phyloP scores from a whole-genome alignment of 495 filamentous ascomycete species.

The Cryomyces minteri region DNA sequence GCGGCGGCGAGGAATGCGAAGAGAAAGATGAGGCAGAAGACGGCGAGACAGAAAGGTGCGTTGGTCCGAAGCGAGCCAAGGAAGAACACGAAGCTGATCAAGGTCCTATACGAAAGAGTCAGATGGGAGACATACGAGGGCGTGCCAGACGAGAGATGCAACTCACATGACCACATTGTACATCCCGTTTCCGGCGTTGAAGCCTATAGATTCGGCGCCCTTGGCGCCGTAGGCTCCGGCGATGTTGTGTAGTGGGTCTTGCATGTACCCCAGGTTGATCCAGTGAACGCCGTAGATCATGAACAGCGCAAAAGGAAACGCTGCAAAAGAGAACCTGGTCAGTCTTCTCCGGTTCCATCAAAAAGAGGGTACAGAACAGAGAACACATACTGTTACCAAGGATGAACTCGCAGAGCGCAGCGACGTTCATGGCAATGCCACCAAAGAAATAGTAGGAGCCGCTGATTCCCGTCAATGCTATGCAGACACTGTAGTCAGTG shows the following conservation, averaged over 20 bases:
- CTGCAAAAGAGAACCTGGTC: not conserved
- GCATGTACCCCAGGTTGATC: slow-evolving; percentile 7
- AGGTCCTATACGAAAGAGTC: slow-evolving; percentile 1
- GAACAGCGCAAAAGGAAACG: slow-evolving; percentile 12
- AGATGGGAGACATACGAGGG: not conserved
- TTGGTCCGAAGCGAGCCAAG: slow-evolving; percentile 8
- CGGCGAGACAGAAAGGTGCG: slow-evolving; percentile 5
- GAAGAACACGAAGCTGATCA: slow-evolving; percentile 9
- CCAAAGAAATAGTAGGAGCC: slow-evolving; percentile 13
- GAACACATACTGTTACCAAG: slow-evolving; percentile 7
- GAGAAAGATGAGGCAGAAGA: slow-evolving; percentile 11
- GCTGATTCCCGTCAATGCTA: slow-evolving; percentile 3
- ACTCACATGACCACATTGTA: slow-evolving; percentile 12
- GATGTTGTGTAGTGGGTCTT: slow-evolving; percentile 8
- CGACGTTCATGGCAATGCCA: slow-evolving; percentile 10
- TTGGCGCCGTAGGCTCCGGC: slow-evolving; percentile 2
- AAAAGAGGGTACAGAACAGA: not conserved
- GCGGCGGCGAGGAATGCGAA: slow-evolving; percentile 12
- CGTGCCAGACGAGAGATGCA: not conserved
- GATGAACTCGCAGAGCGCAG: slow-evolving; percentile 11
- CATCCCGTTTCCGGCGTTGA: slow-evolving; percentile 5
- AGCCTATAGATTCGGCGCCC: slow-evolving; percentile 5
- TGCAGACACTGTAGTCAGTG: not conserved
- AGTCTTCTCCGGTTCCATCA: not conserved
- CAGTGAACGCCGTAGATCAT: slow-evolving; percentile 11